phyloP scores from a whole-genome alignment of 768 basidiomycete genomes.

The Lactarius hatsudake region DNA sequence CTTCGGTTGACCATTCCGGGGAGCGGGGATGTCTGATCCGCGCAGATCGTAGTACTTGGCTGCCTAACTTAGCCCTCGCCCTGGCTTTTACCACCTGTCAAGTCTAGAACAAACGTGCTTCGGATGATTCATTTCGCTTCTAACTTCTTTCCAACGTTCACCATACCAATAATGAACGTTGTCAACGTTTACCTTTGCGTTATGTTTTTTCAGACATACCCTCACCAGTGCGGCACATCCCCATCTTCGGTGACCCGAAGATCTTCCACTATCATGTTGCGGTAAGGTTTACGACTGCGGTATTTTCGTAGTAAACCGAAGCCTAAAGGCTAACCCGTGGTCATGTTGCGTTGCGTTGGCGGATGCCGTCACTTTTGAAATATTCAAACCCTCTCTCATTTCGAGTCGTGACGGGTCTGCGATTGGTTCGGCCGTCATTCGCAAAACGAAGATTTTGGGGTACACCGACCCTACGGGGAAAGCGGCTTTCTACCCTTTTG shows the following conservation, averaged over 20 bases:
- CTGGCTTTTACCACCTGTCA: neutral
- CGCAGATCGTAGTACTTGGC: too few species aligned
- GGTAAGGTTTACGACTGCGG: neutral
- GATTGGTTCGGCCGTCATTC: neutral
- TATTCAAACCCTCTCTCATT: neutral
- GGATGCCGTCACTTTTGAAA: neutral
- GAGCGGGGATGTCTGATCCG: neutral
- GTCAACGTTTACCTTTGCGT: neutral
- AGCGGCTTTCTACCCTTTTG: neutral
- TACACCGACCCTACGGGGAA: neutral
- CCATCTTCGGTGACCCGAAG: neutral
- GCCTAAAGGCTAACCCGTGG: slow-evolving; percentile 8
- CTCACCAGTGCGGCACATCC: neutral
- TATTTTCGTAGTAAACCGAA: neutral
- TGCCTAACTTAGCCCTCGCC: neutral
- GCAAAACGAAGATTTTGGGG: slow-evolving; percentile 1
- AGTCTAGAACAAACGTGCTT: slow-evolving; percentile 19
- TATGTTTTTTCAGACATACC: neutral
- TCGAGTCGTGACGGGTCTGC: neutral
- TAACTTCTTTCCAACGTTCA: neutral
- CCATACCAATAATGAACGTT: neutral
- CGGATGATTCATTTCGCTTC: neutral
- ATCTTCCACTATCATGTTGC: neutral
- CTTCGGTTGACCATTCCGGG: neutral
- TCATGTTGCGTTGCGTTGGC: neutral